Conservation (phyloP, 23 red algal genomes). For the Gracilaria gracilis region DNA sequence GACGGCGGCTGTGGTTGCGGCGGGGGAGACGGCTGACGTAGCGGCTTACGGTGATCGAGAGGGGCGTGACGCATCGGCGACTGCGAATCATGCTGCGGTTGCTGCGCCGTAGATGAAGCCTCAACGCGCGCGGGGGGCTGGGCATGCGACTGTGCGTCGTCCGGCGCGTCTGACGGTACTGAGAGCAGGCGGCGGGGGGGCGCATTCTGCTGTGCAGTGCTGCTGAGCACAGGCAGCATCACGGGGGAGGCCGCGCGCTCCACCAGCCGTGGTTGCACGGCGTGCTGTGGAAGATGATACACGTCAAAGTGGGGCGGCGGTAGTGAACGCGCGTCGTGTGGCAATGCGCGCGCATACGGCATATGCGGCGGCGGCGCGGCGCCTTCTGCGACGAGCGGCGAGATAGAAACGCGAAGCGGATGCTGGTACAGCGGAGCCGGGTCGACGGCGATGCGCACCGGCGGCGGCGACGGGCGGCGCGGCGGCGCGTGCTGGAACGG, state of each 20-base stretch:
- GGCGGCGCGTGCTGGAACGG: constrained; percentile 40
- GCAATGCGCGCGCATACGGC: neutral
- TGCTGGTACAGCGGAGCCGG: neutral
- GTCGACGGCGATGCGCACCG: neutral
- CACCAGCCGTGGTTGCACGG: constrained; percentile 17
- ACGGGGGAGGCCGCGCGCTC: constrained; percentile 20
- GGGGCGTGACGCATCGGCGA: neutral
- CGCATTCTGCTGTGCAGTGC: neutral
- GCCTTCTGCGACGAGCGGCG: constrained; percentile 19
- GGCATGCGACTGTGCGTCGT: neutral
- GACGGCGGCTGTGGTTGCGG: neutral
- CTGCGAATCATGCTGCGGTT: neutral
- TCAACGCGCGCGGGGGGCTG: neutral
- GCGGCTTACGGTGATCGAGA: neutral
- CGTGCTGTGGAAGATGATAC: constrained; percentile 23
- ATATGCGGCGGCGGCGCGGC: constrained; percentile 10
- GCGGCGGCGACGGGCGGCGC: constrained; percentile 19
- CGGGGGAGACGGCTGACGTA: neutral
- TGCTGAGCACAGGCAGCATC: constrained; percentile 20
- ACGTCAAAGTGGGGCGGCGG: constrained; percentile 15
- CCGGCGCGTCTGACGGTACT: neutral
- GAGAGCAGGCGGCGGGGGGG: neutral
- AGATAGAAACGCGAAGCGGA: constrained; percentile 14
- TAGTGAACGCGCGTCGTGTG: constrained; percentile 11
- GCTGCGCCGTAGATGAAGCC: neutral